phyloP scores from a whole-genome alignment of 208 protist species.

The Crithidia acanthocephali region DNA sequence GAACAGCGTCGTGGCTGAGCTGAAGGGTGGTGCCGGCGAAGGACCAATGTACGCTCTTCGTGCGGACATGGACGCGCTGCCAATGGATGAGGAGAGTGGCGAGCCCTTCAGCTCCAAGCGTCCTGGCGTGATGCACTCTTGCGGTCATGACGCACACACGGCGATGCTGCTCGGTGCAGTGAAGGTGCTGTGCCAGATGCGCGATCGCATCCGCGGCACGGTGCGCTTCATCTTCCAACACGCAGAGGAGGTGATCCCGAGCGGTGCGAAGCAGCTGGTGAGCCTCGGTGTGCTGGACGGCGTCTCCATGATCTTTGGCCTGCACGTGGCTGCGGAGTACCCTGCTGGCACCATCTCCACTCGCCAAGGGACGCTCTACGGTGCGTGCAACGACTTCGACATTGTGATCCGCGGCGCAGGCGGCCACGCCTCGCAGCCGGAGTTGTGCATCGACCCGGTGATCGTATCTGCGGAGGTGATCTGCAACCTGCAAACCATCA shows the following conservation, averaged over 20 bases:
- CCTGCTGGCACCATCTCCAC: conserved; percentile 27
- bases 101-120: conserved; percentile 59
- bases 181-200: conserved; percentile 57
- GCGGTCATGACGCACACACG: conserved; percentile 73
- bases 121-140: conserved; percentile 69
- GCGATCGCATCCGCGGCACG: conserved; percentile 55
- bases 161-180: conserved; percentile 71
- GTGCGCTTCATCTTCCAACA: conserved; percentile 82
- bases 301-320: conserved; percentile 64
- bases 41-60: conserved; percentile 61
- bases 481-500: conserved; percentile 64
- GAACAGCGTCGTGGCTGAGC: conserved; percentile 64
- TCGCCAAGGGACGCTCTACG: conserved; percentile 42
- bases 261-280: conserved; percentile 65
- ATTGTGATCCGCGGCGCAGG: conserved; percentile 67
- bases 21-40: conserved; percentile 56
- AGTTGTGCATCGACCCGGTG: conserved; percentile 73
- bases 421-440: conserved; percentile 72
- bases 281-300: conserved; percentile 54
- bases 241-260: conserved; percentile 69
- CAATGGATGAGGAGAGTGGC: conserved; percentile 58
- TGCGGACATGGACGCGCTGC: conserved; percentile 72
- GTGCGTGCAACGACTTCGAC: conserved; percentile 71
- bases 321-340: conserved; percentile 47
- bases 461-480: conserved; percentile 64